phyloP scores from a whole-genome alignment of 805 yeast species.

The Kodamaea kaohsiungensis region DNA sequence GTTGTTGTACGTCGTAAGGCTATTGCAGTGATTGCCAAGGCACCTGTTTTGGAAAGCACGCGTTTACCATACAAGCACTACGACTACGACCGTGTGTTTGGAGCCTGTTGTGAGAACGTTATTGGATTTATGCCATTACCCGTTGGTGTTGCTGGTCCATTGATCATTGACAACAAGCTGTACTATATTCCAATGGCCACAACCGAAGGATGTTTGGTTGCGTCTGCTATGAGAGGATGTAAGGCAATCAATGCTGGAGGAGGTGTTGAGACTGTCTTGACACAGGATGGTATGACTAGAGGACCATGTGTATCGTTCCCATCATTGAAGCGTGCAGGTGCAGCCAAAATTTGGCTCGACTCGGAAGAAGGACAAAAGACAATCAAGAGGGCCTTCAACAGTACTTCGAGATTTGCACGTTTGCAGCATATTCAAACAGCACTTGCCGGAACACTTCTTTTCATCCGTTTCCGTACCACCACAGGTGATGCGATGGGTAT shows the following conservation, averaged over 20 bases:
- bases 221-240: constrained; percentile 98
- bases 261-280: constrained; percentile 88
- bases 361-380: constrained; percentile 87
- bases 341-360: constrained; percentile 93
- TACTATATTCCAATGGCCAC: constrained; percentile 98
- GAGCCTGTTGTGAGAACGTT: constrained; percentile 99
- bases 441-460: constrained; percentile 87
- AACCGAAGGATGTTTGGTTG: constrained; percentile 98
- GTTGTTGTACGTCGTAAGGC: constrained; percentile 91
- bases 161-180: constrained; percentile 84
- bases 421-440: constrained; percentile 90
- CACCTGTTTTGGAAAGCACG: constrained; percentile 71
- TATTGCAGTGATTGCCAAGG: constrained; percentile 79
- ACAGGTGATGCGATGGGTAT: constrained; percentile 99
- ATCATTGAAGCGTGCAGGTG: constrained; percentile 82
- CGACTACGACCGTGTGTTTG: constrained; percentile 94
- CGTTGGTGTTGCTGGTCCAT: constrained; percentile 97
- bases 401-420: constrained; percentile 96
- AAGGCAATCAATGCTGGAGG: constrained; percentile 97
- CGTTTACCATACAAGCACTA: constrained; percentile 79
- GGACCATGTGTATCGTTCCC: constrained; percentile 97
- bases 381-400: constrained; percentile 87
- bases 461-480: constrained; percentile 93
- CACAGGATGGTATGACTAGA: constrained; percentile 98
- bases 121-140: constrained; percentile 97